Conservation (phyloP, 177 flowering plant species). For the Vitis hybrid region DNA sequence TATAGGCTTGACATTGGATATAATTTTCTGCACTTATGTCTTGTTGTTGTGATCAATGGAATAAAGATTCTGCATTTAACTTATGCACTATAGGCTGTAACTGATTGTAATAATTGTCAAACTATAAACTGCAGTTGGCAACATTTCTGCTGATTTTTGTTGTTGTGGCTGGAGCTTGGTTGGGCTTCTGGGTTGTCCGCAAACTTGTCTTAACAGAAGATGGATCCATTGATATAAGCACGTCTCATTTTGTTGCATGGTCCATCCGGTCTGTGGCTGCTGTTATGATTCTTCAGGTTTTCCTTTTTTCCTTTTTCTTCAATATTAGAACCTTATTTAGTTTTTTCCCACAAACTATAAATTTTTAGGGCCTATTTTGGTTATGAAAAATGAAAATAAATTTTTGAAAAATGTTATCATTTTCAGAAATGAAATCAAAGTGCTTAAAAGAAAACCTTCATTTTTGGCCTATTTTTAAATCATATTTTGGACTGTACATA, state of each 20-base stretch:
- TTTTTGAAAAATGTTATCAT: no score
- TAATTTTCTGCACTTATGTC: no score
- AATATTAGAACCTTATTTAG: not conserved
- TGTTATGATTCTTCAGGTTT: conserved; percentile 77
- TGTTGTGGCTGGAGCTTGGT: conserved; percentile 86
- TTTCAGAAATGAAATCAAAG: no score
- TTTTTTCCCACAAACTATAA: not conserved
- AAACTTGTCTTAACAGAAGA: conserved; percentile 77
- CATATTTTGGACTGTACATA: not conserved
- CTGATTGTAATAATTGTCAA: conserved; percentile 11
- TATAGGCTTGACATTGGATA: no score
- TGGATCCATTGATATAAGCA: conserved; percentile 68
- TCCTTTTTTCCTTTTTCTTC: not conserved
- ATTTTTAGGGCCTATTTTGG: no score
- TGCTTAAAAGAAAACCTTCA: no score
- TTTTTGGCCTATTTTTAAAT: no score
- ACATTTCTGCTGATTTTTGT: conserved; percentile 55
- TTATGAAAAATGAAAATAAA: no score
- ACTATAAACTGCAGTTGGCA: conserved; percentile 57
- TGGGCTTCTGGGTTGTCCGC: conserved; percentile 92
- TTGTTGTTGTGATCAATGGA: no score
- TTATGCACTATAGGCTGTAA: no score
- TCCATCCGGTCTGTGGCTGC: conserved; percentile 66
- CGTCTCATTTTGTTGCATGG: conserved; percentile 71
- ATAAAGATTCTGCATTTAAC: no score